phyloP scores from a whole-genome alignment of 805 yeast genomes.

The Starmerella vitae region DNA sequence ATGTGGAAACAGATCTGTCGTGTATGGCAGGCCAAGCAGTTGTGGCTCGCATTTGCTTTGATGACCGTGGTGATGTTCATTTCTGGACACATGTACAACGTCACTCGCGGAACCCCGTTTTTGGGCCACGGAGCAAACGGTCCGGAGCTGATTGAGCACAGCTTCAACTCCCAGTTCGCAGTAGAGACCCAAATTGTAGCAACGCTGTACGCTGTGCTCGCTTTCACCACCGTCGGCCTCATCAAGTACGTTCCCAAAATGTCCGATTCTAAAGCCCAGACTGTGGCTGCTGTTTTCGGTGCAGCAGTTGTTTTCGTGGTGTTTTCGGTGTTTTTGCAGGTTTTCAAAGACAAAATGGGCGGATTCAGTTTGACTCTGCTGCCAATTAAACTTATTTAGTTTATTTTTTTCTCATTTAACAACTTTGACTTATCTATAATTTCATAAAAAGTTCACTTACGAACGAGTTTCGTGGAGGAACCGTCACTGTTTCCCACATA shows the following conservation, averaged over 20 bases:
- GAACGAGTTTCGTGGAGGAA: constrained; percentile 25
- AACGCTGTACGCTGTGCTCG: constrained; percentile 42
- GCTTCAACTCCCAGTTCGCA: constrained; percentile 68
- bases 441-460: no score
- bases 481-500: constrained; percentile 87
- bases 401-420: not conserved
- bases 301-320: constrained; percentile 37
- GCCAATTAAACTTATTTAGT: constrained; percentile 23
- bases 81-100: constrained; percentile 88
- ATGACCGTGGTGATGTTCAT: constrained; percentile 55
- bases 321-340: constrained; percentile 49
- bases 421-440: not conserved
- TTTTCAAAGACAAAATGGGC: constrained; percentile 56
- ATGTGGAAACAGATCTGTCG: constrained; percentile 27
- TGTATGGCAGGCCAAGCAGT: constrained; percentile 37
- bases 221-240: constrained; percentile 46
- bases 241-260: constrained; percentile 43
- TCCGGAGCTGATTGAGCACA: constrained; percentile 42
- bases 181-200: constrained; percentile 82
- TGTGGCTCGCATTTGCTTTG: constrained; percentile 66
- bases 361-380: constrained; percentile 55
- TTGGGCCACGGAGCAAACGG: constrained; percentile 34
- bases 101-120: constrained; percentile 56
- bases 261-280: constrained; percentile 34
- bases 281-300: constrained; percentile 37